A percentile compares a stretch with the other conserved stretches of the same genome.
phyloP scores from a whole-genome alignment of 2,329 filamentous ascomycete genomes.

The Akanthomyces dipterigenus region DNA sequence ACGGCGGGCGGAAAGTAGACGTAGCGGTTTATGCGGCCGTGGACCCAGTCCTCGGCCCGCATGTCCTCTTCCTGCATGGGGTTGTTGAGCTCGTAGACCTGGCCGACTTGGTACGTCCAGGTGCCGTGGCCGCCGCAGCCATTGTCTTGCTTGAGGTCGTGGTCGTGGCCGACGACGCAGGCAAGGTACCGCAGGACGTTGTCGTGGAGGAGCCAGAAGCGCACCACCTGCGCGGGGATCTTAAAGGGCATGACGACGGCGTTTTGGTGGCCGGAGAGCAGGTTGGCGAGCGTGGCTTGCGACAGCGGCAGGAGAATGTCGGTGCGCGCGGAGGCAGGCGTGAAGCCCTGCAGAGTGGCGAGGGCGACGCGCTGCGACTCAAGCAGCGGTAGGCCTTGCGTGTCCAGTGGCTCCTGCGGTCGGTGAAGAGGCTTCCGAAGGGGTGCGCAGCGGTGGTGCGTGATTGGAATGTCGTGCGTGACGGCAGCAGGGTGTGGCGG shows the following conservation, averaged over 20 bases:
- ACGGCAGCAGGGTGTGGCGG: not conserved
- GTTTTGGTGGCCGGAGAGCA: slow-evolving; percentile 43
- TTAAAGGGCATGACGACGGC: slow-evolving; percentile 51
- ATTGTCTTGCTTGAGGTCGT: slow-evolving; percentile 23
- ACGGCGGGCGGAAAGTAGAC: slow-evolving; percentile 50
- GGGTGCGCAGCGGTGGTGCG: not conserved
- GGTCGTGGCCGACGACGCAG: slow-evolving; percentile 32
- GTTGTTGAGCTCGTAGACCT: slow-evolving; percentile 58
- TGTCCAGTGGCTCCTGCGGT: slow-evolving; percentile 13
- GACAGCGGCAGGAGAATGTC: slow-evolving; percentile 49
- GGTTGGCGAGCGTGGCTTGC: slow-evolving; percentile 38
- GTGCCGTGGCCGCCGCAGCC: slow-evolving; percentile 11
- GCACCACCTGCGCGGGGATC: slow-evolving; percentile 46
- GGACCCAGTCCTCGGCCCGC: slow-evolving; percentile 48
- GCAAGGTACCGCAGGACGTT: slow-evolving; percentile 54
- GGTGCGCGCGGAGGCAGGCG: slow-evolving; percentile 41
- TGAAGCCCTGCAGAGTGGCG: slow-evolving; percentile 40
- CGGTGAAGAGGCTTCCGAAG: slow-evolving; percentile 24
- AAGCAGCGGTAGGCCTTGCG: slow-evolving; percentile 25
- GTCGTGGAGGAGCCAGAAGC: slow-evolving; percentile 57
- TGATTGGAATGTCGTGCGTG: slow-evolving; percentile 11
- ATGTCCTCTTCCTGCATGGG: slow-evolving; percentile 46
- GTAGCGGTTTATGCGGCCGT: slow-evolving; percentile 43
- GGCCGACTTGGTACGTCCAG: slow-evolving; percentile 24
- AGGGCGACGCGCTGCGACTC: slow-evolving; percentile 45